These are phyloP conservation scores for Pilaira anomala DNA, from an alignment of 192 early-diverging fungal genomes.

Conservation along the genomic window DNA sequence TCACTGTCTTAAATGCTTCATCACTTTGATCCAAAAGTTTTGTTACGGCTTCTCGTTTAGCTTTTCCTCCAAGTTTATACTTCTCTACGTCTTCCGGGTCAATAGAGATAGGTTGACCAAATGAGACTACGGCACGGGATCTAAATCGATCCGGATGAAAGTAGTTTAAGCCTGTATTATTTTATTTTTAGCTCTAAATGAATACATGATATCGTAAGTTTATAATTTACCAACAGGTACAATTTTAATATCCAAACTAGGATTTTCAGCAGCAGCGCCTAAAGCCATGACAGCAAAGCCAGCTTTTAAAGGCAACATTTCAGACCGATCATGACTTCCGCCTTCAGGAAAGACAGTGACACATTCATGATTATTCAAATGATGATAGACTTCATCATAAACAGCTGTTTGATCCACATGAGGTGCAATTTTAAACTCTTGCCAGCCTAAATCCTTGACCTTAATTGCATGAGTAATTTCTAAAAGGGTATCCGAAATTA, in stretches of 20 bases:
- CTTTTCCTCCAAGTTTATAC: slow-evolving; percentile 76
- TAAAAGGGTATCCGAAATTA: slow-evolving; percentile 80
- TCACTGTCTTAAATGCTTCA: slow-evolving; percentile 79
- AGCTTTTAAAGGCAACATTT: slow-evolving; percentile 92
- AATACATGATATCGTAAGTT: background rate
- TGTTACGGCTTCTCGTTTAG: slow-evolving; percentile 77
- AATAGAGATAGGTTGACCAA: slow-evolving; percentile 85
- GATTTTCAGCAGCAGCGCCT: slow-evolving; percentile 81
- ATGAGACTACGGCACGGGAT: slow-evolving; percentile 94
- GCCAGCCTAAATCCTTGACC: background rate
- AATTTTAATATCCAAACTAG: slow-evolving; percentile 81
- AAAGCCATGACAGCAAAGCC: slow-evolving; percentile 79
- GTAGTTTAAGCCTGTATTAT: slow-evolving; percentile 72
- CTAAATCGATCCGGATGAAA: slow-evolving; percentile 94
- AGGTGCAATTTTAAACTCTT: slow-evolving; percentile 58
- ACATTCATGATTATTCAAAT: slow-evolving; percentile 65
- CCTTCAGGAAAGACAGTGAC: slow-evolving; percentile 97
- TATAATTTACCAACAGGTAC: slow-evolving; percentile 61
- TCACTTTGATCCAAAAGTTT: slow-evolving; percentile 72
- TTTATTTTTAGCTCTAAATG: background rate
- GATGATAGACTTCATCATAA: slow-evolving; percentile 74
- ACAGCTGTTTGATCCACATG: slow-evolving; percentile 85
- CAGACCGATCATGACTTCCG: slow-evolving; percentile 90
- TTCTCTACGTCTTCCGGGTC: slow-evolving; percentile 73
- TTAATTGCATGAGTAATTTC: slow-evolving; percentile 41